phyloP scores from a whole-genome alignment of 495 filamentous ascomycete genomes.

The Mycothermus thermophilus region DNA sequence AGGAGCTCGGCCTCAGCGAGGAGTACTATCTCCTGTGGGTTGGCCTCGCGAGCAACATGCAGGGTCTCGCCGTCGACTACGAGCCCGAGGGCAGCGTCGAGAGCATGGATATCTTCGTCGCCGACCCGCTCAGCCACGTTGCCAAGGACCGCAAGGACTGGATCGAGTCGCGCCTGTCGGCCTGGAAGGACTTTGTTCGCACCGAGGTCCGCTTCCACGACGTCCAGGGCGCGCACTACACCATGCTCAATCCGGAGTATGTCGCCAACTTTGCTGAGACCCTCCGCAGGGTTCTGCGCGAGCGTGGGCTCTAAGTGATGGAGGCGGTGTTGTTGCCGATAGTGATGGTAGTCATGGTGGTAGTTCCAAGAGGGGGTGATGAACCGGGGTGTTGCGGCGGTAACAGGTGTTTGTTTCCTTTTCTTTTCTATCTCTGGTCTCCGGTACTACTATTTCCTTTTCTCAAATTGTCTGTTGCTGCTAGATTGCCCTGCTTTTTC shows the following conservation, averaged over 20 bases:
- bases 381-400: not conserved
- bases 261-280: slow-evolving; percentile 19
- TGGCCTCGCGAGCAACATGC: slow-evolving; percentile 27
- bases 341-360: not conserved
- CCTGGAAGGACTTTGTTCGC: slow-evolving; percentile 33
- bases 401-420: too few species aligned
- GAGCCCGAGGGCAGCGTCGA: slow-evolving; percentile 32
- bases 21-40: slow-evolving; percentile 26
- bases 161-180: slow-evolving; percentile 23
- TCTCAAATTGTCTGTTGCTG: too few species aligned
- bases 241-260: slow-evolving; percentile 26
- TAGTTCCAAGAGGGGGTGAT: not conserved
- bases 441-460: too few species aligned
- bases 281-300: slow-evolving; percentile 8
- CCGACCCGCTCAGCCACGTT: slow-evolving; percentile 26
- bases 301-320: slow-evolving; percentile 1
- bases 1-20: slow-evolving; percentile 26
- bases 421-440: too few species aligned
- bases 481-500: too few species aligned
- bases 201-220: slow-evolving; percentile 16
- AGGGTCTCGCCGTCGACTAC: slow-evolving; percentile 36
- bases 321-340: not conserved
- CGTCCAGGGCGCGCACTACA: slow-evolving; percentile 29
- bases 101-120: slow-evolving; percentile 38
- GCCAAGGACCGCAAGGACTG: slow-evolving; percentile 31